Evolutionary conservation across 1,284 basidiomycete species (phyloP), one percentile per base, ranked within the genome.

Genomic region (Gymnopus androsaceus): DNA sequence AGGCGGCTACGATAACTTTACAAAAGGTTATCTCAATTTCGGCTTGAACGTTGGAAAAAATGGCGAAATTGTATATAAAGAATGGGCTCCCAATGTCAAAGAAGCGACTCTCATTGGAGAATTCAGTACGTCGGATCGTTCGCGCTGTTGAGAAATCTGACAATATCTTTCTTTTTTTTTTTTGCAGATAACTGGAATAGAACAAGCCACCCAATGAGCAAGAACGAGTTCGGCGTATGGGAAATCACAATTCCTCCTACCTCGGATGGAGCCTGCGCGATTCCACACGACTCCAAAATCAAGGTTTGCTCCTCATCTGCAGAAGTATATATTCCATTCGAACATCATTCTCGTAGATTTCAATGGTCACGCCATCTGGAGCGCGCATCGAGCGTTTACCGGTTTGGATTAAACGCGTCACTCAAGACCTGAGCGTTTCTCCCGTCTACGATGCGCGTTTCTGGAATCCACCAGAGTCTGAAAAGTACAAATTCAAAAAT

Each of bases 391-490:
- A 98, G 70, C 87, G 95, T 50, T 70, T 98, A 27, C 95, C 96
- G 1, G 85, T 90, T 11, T 99, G 96, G 96, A 95, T 95, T 66
- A 88, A 77, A 61, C 92, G 95, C 58, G 96, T 98, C 56, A 98
- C 95, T 1, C 96, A 99, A 72, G 94, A 99, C 68, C 76, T 98
- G 54, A 71, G 75, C 47, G 86, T 95, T 31, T 98, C 96, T 11
- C 92, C 94, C 4, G 83, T 94, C 3, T 99, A 97, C 73, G 96
- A 99, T 59, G 93, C 93, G 23, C 85, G 94, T n/a, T 98, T 98
- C 75, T 99, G 96, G 96, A 98, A 98, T 69, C 96, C 96, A 1
- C 85, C 94, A 23, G 64, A 76, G 40, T 69, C 78, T 17, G 72
- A 92, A 61, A 78, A 69, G 46, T 97, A 98, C 76, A 75, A 77